A percentile compares a stretch with the other conserved stretches of the same genome.
These are phyloP conservation scores for Pichia sp. DNA, from an alignment of 1,139 yeast species.

Conservation along the genomic window DNA sequence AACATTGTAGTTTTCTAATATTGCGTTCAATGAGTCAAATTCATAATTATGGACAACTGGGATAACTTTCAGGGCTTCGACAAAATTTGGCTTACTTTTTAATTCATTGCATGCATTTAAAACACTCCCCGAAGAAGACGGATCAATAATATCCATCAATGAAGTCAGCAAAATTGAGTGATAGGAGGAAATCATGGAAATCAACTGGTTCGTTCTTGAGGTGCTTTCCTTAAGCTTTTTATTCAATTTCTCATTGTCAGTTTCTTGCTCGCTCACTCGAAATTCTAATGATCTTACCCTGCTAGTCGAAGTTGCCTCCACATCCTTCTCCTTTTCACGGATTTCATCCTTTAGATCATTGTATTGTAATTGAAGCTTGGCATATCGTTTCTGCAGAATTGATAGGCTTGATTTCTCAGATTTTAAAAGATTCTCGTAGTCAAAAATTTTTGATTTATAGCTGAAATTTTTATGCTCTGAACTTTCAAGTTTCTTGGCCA, in stretches of 20 bases:
- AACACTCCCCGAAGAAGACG: slow-evolving; percentile 9
- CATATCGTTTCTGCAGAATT: not conserved
- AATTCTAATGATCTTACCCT: not conserved
- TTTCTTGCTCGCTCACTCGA: not conserved
- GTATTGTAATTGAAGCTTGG: not conserved
- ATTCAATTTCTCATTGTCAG: not conserved
- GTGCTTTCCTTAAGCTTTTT: not conserved
- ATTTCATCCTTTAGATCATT: slow-evolving; percentile 3
- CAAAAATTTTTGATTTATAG: slow-evolving; percentile 28
- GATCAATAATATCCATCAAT: slow-evolving; percentile 12
- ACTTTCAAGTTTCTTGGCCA: not conserved
- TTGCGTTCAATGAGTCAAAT: slow-evolving; percentile 10
- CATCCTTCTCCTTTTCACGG: not conserved
- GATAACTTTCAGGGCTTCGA: slow-evolving; percentile 30
- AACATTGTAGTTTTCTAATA: slow-evolving; percentile 14
- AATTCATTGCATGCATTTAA: slow-evolving; percentile 8
- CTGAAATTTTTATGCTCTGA: slow-evolving; percentile 14
- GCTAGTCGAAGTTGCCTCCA: not conserved
- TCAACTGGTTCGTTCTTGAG: not conserved
- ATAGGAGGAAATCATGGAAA: slow-evolving; percentile 9
- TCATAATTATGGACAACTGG: slow-evolving; percentile 35
- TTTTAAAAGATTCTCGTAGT: slow-evolving; percentile 6
- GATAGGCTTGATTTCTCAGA: slow-evolving; percentile 2
- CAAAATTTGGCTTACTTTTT: not conserved
- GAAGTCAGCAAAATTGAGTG: not conserved